Base-by-base conservation (phyloP, 371 early-diverging fungal species). In the Nematocida homosporus region DNA sequence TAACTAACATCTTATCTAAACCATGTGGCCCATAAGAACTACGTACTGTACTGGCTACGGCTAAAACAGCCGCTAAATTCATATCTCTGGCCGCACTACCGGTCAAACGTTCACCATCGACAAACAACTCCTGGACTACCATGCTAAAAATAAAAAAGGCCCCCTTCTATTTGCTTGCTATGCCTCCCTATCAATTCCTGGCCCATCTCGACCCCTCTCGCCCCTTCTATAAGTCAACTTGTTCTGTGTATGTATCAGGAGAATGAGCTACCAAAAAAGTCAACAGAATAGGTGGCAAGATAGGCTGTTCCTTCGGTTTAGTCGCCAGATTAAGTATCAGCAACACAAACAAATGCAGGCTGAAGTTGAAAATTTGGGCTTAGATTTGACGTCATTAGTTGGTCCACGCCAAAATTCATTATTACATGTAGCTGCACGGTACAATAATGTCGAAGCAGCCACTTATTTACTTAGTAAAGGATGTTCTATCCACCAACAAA, bases 1-100 rank as follows among this genome's bases (percentile, higher is more conserved):
- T 96, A 25, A 99, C 93, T 78, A 96, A 87, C 98, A 99, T 98
- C 86, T 99, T 99, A 87, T 99, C 99, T 64, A 99, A 87, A 18
- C 99, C 99, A 57, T 97, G 93, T 20, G 99, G 97, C 10, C 99
- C 99, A 79, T 95, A 88, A 37, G 96, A 95, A 27, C 92, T 91
- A 86, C 93, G 94, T 57, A 99, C 92, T 79, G 95, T 90, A 82
- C 95, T 95, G 77, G 95, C 92, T 79, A 97, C 90, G 47, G 95
- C 89, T 48, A 88, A 59, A 1, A 88, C 90, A 4, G 90, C 90
- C n/a, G 78, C 51, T 16, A 67, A 40, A 77, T 59, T 52, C 55
- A 40, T 68, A 13, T 80, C 75, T 37, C 79, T 52, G 4, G 75
- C 79, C 23, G 56, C 34, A 30, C 18, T 41, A 4, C 77, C 79